phyloP scores from a whole-genome alignment of 441 rosid species.

The Gossypium schwendimanii region DNA sequence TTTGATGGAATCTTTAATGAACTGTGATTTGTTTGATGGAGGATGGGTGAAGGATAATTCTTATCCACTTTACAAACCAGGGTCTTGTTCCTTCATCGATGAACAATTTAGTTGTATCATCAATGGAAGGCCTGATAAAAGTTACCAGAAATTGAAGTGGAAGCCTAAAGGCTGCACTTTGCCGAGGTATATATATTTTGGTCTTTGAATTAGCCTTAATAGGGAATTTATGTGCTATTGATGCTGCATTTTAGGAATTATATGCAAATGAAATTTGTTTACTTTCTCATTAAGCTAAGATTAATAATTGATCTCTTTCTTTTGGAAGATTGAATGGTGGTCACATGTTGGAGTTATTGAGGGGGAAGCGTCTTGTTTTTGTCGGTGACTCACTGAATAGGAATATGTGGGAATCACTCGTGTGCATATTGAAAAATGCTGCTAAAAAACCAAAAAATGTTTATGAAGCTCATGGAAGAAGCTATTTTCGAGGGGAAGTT shows the following conservation, averaged over 20 bases:
- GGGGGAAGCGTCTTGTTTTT: slow-evolving; percentile 73
- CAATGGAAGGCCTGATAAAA: slow-evolving; percentile 75
- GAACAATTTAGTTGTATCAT: slow-evolving; percentile 63
- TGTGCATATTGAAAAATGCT: slow-evolving; percentile 62
- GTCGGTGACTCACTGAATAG: slow-evolving; percentile 89
- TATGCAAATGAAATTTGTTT: not conserved
- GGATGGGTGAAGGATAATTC: slow-evolving; percentile 77
- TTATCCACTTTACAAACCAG: slow-evolving; percentile 81
- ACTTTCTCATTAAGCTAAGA: not conserved
- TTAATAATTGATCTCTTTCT: not conserved
- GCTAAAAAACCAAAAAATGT: slow-evolving; percentile 57
- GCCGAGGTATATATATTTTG: slow-evolving; percentile 50
- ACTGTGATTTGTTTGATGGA: slow-evolving; percentile 79
- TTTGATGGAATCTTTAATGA: slow-evolving; percentile 35
- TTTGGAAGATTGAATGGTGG: slow-evolving; percentile 49
- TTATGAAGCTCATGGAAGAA: slow-evolving; percentile 68
- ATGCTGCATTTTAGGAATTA: not conserved
- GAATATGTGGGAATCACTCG: slow-evolving; percentile 97
- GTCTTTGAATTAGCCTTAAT: not conserved
- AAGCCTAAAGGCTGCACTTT: slow-evolving; percentile 71
- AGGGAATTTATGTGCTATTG: not conserved
- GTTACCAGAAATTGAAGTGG: slow-evolving; percentile 71
- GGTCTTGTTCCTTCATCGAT: slow-evolving; percentile 75
- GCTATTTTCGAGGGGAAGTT: slow-evolving; percentile 66
- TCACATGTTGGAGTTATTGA: slow-evolving; percentile 56